Base-by-base conservation (phyloP, 2,329 filamentous ascomycete species). In the Beauveria varroae region DNA sequence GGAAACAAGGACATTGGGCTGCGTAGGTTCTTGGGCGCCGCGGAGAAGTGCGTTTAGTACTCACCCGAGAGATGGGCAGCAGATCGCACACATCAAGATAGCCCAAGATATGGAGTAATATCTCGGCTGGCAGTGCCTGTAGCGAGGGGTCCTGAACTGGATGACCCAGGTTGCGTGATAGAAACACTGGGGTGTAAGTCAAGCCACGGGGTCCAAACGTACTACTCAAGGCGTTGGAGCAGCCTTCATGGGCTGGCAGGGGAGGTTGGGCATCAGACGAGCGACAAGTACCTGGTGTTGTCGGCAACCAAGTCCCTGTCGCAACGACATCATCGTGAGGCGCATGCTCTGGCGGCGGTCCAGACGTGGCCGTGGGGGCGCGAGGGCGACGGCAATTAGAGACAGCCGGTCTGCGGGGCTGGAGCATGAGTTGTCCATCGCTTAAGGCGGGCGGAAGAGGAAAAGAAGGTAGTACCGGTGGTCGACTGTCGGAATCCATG, bases 11-110 rank as follows among this genome's bases (percentile, higher is more conserved):
- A 7, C 58, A 55, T 61, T 61, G 43, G 51, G 58, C 51, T 50
- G 43, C 58, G 28, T 4, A n/a, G 22, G 18, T 44, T 43, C 22
- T 50, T 55, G 43, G 58, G 58, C 51, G 30, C 41, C 51, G 22
- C 18, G 14, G 26, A 20, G 16, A n/a, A 20, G 50, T 10, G 43
- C 30, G 24, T 47, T 46, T 22, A 61, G 28, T 46, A 77, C 78
- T 72, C 78, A 86, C 83, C 74, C 83, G 77, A 57, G 83, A 86
- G 58, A 76, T 77, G 63, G 78, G 75, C 57, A 86, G 72, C 63
- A 86, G 70, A 69, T 86, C 83, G 68, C 75, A 76, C 51, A 86
- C 81, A 64, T 86, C 83, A 60, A 86, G 72, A 65, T 79, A 83
- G 58, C 77, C 75, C 64, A 85, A 72, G 47, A 86, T 81, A 61